phyloP scores from a whole-genome alignment of 2,329 filamentous ascomycete species.

The Zymoseptoria tritici region DNA sequence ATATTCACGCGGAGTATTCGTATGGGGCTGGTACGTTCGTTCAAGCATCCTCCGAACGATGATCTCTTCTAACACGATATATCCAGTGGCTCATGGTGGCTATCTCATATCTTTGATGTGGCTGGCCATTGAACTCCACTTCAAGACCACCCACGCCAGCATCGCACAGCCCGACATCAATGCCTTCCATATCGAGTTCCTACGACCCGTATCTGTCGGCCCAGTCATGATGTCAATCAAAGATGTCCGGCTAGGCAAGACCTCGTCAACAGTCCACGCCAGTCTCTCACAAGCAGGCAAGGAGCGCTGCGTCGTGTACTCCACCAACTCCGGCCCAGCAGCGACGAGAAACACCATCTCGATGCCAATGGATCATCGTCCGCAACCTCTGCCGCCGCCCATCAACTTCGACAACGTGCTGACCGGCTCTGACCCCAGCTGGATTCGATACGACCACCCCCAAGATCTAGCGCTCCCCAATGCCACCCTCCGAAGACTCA shows the following conservation, averaged over 20 bases:
- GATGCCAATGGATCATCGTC: background rate
- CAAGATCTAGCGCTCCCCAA: slow-evolving; percentile 7
- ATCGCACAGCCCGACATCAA: slow-evolving; percentile 12
- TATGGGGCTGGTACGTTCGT: slow-evolving; percentile 8
- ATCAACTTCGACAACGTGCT: slow-evolving; percentile 9
- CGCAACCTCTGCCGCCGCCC: slow-evolving; percentile 5
- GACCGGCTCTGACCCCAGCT: slow-evolving; percentile 9
- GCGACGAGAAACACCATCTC: slow-evolving; percentile 2
- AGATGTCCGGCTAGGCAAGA: slow-evolving; percentile 7
- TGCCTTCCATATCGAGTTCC: slow-evolving; percentile 12
- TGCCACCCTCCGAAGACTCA: slow-evolving; percentile 11
- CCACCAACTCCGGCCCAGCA: slow-evolving; percentile 2
- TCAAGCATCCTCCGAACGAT: background rate
- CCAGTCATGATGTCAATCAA: slow-evolving; percentile 4
- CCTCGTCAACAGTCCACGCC: slow-evolving; percentile 5
- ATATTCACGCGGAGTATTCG: slow-evolving; percentile 10
- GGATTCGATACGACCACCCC: slow-evolving; percentile 13
- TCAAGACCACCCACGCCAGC: slow-evolving; percentile 6
- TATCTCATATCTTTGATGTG: slow-evolving; percentile 9
- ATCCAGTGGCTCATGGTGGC: slow-evolving; percentile 14
- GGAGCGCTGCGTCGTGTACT: slow-evolving; percentile 3
- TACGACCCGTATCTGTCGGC: slow-evolving; percentile 11
- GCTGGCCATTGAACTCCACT: slow-evolving; percentile 9
- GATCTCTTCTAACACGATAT: background rate
- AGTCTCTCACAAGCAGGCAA: background rate